These are phyloP conservation scores for Sugiyamaella boreocaroliniensis DNA, from an alignment of 805 yeast species.

Conservation along the genomic window DNA sequence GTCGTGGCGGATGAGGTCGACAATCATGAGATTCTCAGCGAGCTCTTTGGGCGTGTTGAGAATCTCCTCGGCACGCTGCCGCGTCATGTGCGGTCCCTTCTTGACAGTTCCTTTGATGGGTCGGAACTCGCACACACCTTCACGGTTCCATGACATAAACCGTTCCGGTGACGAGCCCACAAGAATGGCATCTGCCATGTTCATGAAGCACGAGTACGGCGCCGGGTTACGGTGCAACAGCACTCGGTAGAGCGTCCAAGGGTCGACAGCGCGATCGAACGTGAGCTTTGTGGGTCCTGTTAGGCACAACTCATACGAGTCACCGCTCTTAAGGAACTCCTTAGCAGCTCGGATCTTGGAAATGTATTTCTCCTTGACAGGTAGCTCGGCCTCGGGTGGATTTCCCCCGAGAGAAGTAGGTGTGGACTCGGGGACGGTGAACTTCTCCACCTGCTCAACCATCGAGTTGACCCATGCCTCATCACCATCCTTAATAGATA, in stretches of 20 bases:
- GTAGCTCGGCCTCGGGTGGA: conserved; percentile 29
- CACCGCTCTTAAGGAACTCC: conserved; percentile 63
- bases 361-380: conserved; percentile 49
- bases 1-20: conserved; percentile 91
- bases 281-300: conserved; percentile 65
- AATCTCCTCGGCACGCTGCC: conserved; percentile 54
- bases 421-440: conserved; percentile 28
- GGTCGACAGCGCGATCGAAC: conserved; percentile 41
- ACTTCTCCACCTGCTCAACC: conserved; percentile 18
- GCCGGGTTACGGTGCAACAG: conserved; percentile 76
- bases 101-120: conserved; percentile 96
- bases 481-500: conserved; percentile 39
- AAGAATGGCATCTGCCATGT: conserved; percentile 46
- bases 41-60: conserved; percentile 82
- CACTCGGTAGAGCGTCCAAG: conserved; percentile 79
- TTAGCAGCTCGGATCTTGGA: conserved; percentile 58
- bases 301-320: conserved; percentile 88
- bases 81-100: conserved; percentile 46
- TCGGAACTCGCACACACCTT: conserved; percentile 59
- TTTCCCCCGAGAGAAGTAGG: conserved; percentile 12
- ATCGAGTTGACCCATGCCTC: conserved; percentile 16
- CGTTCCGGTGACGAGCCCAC: conserved; percentile 94
- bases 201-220: conserved; percentile 79
- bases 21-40: conserved; percentile 96
- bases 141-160: conserved; percentile 68